Percentiles rank a stretch among this genome's conserved stretches.
These are phyloP conservation scores for Xylaria longipes DNA, from an alignment of 495 filamentous ascomycete genomes.

Conservation along the genomic window DNA sequence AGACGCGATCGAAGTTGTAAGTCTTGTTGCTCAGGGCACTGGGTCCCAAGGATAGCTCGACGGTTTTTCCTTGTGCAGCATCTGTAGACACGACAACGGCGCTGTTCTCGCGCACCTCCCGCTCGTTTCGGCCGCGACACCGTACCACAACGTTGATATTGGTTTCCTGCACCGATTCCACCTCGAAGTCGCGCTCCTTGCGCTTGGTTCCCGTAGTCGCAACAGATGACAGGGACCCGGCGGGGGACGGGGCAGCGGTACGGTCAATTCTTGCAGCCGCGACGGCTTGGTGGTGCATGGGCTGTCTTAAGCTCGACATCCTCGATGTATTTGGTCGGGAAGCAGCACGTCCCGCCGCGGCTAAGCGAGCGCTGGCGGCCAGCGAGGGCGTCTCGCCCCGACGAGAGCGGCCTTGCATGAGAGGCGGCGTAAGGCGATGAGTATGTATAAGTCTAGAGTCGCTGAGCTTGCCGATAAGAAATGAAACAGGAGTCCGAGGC, in stretches of 20 bases:
- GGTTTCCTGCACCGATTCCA: slow-evolving; percentile 75
- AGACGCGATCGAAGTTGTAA: slow-evolving; percentile 96
- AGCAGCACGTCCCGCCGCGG: slow-evolving; percentile 31
- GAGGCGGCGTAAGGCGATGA: background rate
- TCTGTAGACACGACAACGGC: slow-evolving; percentile 89
- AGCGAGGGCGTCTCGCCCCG: slow-evolving; percentile 38
- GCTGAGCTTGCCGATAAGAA: slow-evolving; percentile 7
- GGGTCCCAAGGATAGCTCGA: slow-evolving; percentile 91
- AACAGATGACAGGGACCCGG: slow-evolving; percentile 65
- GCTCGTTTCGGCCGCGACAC: slow-evolving; percentile 89
- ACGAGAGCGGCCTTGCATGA: slow-evolving; percentile 42
- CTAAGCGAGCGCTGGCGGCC: slow-evolving; percentile 33
- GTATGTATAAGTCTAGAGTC: background rate
- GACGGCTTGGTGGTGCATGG: slow-evolving; percentile 32
- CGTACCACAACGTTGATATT: slow-evolving; percentile 98
- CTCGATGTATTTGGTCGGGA: slow-evolving; percentile 42
- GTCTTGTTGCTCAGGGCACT: slow-evolving; percentile 93
- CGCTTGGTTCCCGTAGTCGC: slow-evolving; percentile 67
- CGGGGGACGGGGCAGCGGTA: slow-evolving; percentile 65
- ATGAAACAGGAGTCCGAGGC: background rate
- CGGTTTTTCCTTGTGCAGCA: slow-evolving; percentile 78
- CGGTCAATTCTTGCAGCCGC: slow-evolving; percentile 46
- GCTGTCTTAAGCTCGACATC: slow-evolving; percentile 34
- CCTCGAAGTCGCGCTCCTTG: slow-evolving; percentile 84
- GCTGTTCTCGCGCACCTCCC: slow-evolving; percentile 91